Percentiles rank a stretch among this genome's conserved stretches.
Conservation (phyloP, 139 green algal species). For the Tetraselmis striata region DNA sequence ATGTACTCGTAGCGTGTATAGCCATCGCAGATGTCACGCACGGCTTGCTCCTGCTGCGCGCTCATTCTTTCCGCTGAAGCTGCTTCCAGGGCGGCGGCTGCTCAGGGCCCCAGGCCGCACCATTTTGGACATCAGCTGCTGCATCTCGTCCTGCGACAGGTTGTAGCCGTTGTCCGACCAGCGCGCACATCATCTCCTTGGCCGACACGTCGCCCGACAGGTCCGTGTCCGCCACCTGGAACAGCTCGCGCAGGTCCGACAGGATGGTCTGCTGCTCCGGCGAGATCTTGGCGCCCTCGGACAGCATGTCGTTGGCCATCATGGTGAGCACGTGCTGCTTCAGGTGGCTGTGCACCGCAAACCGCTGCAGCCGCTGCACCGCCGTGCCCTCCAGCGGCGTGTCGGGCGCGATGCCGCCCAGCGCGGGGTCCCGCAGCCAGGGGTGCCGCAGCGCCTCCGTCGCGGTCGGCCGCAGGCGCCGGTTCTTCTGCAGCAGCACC, state of each 20-base stretch:
- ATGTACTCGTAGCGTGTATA: too few species aligned
- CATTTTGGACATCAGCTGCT: conserved; percentile 10
- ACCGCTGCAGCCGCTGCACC: conserved; percentile 21
- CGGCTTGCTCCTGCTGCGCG: too few species aligned
- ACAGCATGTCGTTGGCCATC: conserved; percentile 12
- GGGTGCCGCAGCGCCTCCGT: conserved; percentile 14
- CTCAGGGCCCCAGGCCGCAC: too few species aligned
- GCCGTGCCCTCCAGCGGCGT: conserved; percentile 4
- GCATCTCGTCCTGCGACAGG: conserved; percentile 7
- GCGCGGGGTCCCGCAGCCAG: conserved; percentile 1
- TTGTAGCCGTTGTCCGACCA: conserved; percentile 7
- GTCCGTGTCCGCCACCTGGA: not conserved
- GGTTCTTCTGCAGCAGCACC: conserved; percentile 7
- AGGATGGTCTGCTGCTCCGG: not conserved
- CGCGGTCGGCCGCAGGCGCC: conserved; percentile 2
- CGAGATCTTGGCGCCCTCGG: not conserved
- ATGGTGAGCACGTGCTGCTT: conserved; percentile 19
- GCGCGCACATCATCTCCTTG: not conserved
- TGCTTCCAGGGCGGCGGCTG: too few species aligned
- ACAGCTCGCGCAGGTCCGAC: not conserved
- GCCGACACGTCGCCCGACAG: not conserved
- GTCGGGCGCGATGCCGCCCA: conserved; percentile 12
- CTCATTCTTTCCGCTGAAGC: too few species aligned
- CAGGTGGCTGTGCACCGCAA: conserved; percentile 14
- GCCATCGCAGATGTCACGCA: too few species aligned